Percentiles rank a stretch among this genome's conserved stretches.
phyloP scores from a whole-genome alignment of 495 filamentous ascomycete genomes.

The Ramalina intermedia region DNA sequence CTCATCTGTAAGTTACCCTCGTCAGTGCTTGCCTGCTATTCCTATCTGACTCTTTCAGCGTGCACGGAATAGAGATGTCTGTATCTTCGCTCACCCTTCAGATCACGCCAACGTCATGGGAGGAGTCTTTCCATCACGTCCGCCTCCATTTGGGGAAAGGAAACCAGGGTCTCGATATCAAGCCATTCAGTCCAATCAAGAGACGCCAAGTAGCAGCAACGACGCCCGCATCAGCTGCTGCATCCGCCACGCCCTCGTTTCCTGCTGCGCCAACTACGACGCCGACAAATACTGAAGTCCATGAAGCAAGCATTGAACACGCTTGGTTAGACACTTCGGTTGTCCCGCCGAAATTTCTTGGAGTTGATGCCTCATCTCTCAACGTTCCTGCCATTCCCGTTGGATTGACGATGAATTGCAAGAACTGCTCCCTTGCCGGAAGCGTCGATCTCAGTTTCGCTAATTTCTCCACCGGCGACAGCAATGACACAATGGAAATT shows the following conservation, averaged over 20 bases:
- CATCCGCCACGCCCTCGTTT: neutral
- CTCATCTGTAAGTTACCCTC: conserved; percentile 13
- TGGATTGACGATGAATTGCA: conserved; percentile 17
- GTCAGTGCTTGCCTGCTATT: neutral
- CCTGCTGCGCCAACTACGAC: conserved; percentile 3
- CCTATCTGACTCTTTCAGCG: neutral
- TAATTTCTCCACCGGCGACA: conserved; percentile 8
- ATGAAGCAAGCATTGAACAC: conserved; percentile 2
- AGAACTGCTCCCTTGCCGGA: conserved; percentile 19
- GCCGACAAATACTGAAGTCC: conserved; percentile 4
- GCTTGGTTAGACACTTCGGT: conserved; percentile 8
- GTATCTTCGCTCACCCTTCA: conserved; percentile 5
- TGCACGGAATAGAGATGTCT: neutral
- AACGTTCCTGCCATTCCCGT: conserved; percentile 3
- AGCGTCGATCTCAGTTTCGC: conserved; percentile 17
- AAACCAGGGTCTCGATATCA: neutral
- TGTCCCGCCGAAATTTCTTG: conserved; percentile 7
- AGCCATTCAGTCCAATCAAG: conserved; percentile 1
- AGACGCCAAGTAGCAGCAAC: conserved; percentile 2
- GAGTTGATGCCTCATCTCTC: neutral
- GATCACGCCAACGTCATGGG: conserved; percentile 8
- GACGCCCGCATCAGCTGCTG: neutral
- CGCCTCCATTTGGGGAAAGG: conserved; percentile 11
- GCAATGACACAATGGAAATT: neutral
- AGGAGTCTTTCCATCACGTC: conserved; percentile 10